phyloP scores from a whole-genome alignment of 768 basidiomycete species.

The Tylopilus rubrobrunneus region DNA sequence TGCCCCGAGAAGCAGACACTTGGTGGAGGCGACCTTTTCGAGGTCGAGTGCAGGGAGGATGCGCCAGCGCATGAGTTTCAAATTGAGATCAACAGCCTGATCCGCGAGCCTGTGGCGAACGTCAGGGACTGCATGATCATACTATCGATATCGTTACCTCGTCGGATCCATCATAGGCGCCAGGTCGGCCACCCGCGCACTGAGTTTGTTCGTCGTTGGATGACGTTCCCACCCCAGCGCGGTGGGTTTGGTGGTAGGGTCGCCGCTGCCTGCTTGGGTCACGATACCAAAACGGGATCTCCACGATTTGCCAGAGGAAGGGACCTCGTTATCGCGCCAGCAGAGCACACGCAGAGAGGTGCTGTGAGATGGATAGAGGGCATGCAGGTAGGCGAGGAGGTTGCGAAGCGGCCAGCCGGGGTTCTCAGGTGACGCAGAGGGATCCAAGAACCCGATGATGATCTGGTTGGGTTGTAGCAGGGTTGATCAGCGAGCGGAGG shows the following conservation, averaged over 20 bases:
- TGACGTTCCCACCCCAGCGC: slow-evolving; percentile 98
- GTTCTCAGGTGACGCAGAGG: slow-evolving; percentile 68
- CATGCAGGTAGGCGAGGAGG: slow-evolving; percentile 75
- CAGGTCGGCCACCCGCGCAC: slow-evolving; percentile 82
- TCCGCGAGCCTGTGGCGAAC: slow-evolving; percentile 65
- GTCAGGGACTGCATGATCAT: not conserved
- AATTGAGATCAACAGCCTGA: slow-evolving; percentile 96
- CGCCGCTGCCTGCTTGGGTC: slow-evolving; percentile 13
- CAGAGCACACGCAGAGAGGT: slow-evolving; percentile 61
- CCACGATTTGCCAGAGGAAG: slow-evolving; percentile 41
- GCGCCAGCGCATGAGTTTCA: slow-evolving; percentile 98
- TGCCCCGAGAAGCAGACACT: slow-evolving; percentile 86
- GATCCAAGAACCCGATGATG: slow-evolving; percentile 74
- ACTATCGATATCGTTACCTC: slow-evolving; percentile 39
- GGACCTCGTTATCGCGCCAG: slow-evolving; percentile 66
- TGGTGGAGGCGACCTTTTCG: slow-evolving; percentile 77
- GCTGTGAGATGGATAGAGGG: slow-evolving; percentile 49
- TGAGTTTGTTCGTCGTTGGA: slow-evolving; percentile 71
- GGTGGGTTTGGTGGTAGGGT: slow-evolving; percentile 38
- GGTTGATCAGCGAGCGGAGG: slow-evolving; percentile 8
- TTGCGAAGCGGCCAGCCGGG: slow-evolving; percentile 96
- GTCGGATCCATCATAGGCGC: slow-evolving; percentile 96
- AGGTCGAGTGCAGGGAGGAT: slow-evolving; percentile 87
- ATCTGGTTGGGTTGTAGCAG: slow-evolving; percentile 29
- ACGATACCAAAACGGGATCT: slow-evolving; percentile 64